Base-by-base conservation (phyloP, 2,329 filamentous ascomycete genomes). In the Aspergillus vadensis region DNA sequence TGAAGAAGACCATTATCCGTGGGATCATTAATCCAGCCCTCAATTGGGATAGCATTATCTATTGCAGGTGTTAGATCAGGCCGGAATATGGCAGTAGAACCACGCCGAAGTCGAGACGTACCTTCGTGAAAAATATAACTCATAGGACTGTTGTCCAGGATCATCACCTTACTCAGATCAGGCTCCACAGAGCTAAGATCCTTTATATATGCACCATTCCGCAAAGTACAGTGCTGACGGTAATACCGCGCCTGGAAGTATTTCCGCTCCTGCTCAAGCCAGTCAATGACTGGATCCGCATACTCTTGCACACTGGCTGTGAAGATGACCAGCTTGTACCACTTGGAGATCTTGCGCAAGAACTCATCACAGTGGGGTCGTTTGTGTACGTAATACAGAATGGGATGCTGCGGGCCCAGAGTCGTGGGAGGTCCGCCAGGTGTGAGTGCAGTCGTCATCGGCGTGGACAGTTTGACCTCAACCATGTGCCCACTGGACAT, bases 401-500 rank as follows among this genome's bases (percentile, higher is more conserved):
- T 98, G 1, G 95, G 95, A 73, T 99, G 93, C 72, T 97, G 94
- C 43, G 92, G 91, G 7, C 91, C 91, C 25, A 91, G 80, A 21
- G 83, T 84, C 19, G 86, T 81, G 67, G 88, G 85, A 25, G 89
- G 88, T 32, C 86, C 87, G 8, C 74, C 74, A 1, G 74, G 68
- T 5, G 74, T 68, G 57, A 77, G 66, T 25, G 77, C 69, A 17
- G 74, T 73, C 10, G 72, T 71, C 65, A 78, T 75, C 27, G 78
- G 77, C 44, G 77, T 71, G 30, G 78, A 70, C 62, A 97, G 84
- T 70, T 92, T 92, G 65, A 99, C 95, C 79, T 99, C 95, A 55
- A 99, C 93, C 95, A 99, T 99, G 78, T 99, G 95, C 17, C 95
- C 95, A 19, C 91, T 94, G 70, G 91, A 94, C 89, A 97, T 97